These are phyloP conservation scores for Sparassis latifolia DNA, from an alignment of 1,284 basidiomycete genomes.

Conservation along the genomic window DNA sequence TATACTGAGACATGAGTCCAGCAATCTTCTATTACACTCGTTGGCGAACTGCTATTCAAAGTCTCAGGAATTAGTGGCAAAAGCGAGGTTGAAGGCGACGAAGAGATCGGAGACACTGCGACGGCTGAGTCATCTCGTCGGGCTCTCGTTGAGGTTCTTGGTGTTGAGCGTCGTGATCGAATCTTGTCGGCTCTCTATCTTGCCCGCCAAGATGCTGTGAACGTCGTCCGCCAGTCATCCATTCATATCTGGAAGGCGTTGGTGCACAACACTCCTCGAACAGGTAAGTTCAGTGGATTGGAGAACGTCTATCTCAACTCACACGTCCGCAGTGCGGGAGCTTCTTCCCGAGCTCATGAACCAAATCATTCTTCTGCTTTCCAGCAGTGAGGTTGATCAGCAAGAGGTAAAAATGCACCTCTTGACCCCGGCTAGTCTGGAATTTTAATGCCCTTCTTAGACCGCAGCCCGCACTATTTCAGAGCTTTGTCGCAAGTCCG, in stretches of 20 bases:
- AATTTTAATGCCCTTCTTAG: slow-evolving; percentile 29
- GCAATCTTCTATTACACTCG: slow-evolving; percentile 93
- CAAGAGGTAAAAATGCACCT: slow-evolving; percentile 62
- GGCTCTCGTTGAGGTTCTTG: slow-evolving; percentile 85
- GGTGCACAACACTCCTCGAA: slow-evolving; percentile 85
- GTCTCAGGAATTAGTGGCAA: slow-evolving; percentile 97
- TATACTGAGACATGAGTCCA: slow-evolving; percentile 21
- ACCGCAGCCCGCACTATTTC: slow-evolving; percentile 82
- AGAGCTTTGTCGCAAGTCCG: slow-evolving; percentile 94
- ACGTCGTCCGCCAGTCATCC: slow-evolving; percentile 85
- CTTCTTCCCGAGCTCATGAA: slow-evolving; percentile 84
- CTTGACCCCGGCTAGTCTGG: not conserved
- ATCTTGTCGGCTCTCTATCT: slow-evolving; percentile 91
- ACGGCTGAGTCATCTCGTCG: slow-evolving; percentile 76
- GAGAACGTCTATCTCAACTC: not conserved
- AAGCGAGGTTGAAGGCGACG: slow-evolving; percentile 80
- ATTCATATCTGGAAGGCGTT: slow-evolving; percentile 98
- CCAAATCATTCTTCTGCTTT: slow-evolving; percentile 71
- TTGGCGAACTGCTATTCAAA: slow-evolving; percentile 95
- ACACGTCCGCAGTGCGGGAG: slow-evolving; percentile 70
- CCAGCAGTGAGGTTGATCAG: slow-evolving; percentile 79
- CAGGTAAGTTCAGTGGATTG: slow-evolving; percentile 40
- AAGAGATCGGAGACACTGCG: slow-evolving; percentile 53
- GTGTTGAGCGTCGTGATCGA: slow-evolving; percentile 83
- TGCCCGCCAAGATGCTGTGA: slow-evolving; percentile 91